Evolutionary conservation across 1,139 yeast genomes (phyloP).

Genomic region (Diutina neorugosa): DNA sequence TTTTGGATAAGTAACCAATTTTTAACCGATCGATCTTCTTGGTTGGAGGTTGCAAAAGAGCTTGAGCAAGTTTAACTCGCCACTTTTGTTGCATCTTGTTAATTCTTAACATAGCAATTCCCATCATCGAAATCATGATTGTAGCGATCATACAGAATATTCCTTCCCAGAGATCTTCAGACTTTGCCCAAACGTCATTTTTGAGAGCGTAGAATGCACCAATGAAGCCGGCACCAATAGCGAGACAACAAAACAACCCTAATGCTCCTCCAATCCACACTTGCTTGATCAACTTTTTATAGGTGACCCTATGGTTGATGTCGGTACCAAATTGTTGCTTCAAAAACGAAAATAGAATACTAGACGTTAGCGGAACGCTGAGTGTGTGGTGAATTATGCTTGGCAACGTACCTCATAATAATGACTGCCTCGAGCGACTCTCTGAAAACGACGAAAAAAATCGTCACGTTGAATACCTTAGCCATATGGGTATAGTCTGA

Average conservation of each 20-base stretch:
- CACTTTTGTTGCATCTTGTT: slow-evolving; percentile 6
- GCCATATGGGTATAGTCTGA: background rate
- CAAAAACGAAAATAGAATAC: slow-evolving; percentile 2
- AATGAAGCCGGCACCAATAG: slow-evolving; percentile 76
- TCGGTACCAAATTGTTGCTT: background rate
- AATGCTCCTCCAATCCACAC: slow-evolving; percentile 68
- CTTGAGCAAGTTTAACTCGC: slow-evolving; percentile 6
- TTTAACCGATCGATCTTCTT: background rate
- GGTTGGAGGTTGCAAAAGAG: background rate
- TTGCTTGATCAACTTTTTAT: slow-evolving; percentile 22
- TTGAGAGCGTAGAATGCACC: slow-evolving; percentile 30
- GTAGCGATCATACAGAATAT: slow-evolving; percentile 8
- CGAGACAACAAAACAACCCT: slow-evolving; percentile 65
- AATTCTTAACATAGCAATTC: slow-evolving; percentile 6
- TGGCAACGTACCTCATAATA: background rate
- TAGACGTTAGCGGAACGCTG: background rate
- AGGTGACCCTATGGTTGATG: background rate
- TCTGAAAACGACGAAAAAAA: slow-evolving; percentile 76
- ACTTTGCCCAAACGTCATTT: slow-evolving; percentile 8
- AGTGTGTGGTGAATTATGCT: background rate
- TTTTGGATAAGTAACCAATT: slow-evolving; percentile 3
- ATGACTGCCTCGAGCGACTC: slow-evolving; percentile 75
- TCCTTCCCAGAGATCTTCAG: slow-evolving; percentile 9
- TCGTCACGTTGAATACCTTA: slow-evolving; percentile 50
- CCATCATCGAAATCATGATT: slow-evolving; percentile 7